Base-by-base conservation (phyloP, 164 flowering plant species). In the Chimonanthus salicifolius region DNA sequence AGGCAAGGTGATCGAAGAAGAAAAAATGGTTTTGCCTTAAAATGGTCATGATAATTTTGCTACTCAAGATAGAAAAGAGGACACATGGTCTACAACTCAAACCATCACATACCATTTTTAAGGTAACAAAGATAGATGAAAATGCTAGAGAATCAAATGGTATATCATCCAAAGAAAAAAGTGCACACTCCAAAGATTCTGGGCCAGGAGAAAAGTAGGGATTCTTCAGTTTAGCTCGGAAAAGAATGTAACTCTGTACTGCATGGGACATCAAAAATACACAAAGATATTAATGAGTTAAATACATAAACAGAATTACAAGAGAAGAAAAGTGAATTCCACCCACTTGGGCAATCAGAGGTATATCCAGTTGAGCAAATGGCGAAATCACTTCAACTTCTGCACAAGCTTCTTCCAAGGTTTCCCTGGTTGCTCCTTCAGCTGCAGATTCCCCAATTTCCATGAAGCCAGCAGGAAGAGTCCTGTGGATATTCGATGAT, bases 381-480 rank as follows among this genome's bases (percentile, higher is more conserved):
- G 96, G 98, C 64, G 98, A 90, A 47, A 85, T 18, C 54, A 92
- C 84, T 82, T 92, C 92, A 71, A 91, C 99, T 75, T 91, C 90
- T 73, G 99, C 99, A 74, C 90, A 76, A 68, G 98, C 97, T 85
- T 95, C 99, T 80, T 95, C 99, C 88, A 85, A 82, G 48, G 99
- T 95, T 83, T 95, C 99, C 83, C 98, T 87, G 67, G 85, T 78
- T 72, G 99, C 99, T 43, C 99, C 99, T 80, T 95, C 94, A 2
- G 85, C 87, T 63, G 97, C 94, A 70, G 99, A 95, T 84, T 95
- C 99, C 16, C 99, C 99, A 49, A 92, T 84, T 88, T 95, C 99
- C 93, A 92, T 62, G 83, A 84, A 95, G 74, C 99, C 98, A 80
- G 99, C 97, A 78, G 99, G 98, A 81, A 92, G 97, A 58, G 98